These are phyloP conservation scores for Dictyostelium brefeldianum DNA, from an alignment of 78 protist genomes.

Conservation along the genomic window DNA sequence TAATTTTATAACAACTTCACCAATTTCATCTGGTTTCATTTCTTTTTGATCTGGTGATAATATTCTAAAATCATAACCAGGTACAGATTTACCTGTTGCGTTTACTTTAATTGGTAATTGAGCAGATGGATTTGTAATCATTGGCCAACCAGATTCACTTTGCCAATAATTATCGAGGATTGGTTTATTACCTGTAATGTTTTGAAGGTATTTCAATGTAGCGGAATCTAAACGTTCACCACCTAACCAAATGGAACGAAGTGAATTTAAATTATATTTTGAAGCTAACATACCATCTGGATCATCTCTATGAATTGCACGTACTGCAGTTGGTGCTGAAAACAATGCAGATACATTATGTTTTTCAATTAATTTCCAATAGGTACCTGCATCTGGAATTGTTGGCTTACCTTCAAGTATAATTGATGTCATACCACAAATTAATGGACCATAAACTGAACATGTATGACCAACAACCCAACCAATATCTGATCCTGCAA, in stretches of 20 bases:
- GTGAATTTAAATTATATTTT: constrained; percentile 41
- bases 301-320: constrained; percentile 84
- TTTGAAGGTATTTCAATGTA: constrained; percentile 11
- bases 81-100: constrained; percentile 75
- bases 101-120: constrained; percentile 49
- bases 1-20: constrained; percentile 67
- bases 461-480: constrained; percentile 85
- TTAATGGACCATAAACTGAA: constrained; percentile 65
- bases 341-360: constrained; percentile 61
- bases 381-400: constrained; percentile 81
- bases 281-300: constrained; percentile 46
- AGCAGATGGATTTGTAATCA: constrained; percentile 21
- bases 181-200: constrained; percentile 18
- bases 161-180: constrained; percentile 81
- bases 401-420: constrained; percentile 83
- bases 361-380: constrained; percentile 66
- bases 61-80: constrained; percentile 76
- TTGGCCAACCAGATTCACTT: constrained; percentile 81
- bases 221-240: constrained; percentile 81
- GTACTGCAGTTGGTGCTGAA: constrained; percentile 88
- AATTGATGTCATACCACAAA: constrained; percentile 68
- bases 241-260: constrained; percentile 56
- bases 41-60: background rate
- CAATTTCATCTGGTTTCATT: constrained; percentile 31
- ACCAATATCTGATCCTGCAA: constrained; percentile 80